These are phyloP conservation scores for Euphrasia confusa DNA, from an alignment of 257 asterid species.

Conservation along the genomic window DNA sequence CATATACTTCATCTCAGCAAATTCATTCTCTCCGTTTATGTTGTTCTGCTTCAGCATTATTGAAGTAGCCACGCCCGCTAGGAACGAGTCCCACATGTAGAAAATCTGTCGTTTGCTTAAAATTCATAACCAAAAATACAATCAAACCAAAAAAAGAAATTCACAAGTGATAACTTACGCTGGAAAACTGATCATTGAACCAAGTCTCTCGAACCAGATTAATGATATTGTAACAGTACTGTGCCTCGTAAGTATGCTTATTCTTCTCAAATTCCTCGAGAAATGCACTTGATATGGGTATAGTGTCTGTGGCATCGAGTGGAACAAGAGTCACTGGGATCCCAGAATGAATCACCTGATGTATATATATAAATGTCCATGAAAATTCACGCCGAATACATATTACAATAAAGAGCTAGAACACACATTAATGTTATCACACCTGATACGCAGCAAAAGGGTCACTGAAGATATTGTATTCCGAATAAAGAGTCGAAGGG, in stretches of 20 bases:
- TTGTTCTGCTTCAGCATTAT: slow-evolving; percentile 48
- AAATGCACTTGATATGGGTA: slow-evolving; percentile 50
- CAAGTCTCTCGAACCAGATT: slow-evolving; percentile 70
- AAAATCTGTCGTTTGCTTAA: slow-evolving; percentile 56
- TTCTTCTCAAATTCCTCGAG: slow-evolving; percentile 58
- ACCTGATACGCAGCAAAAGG: slow-evolving; percentile 97
- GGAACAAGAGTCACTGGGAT: slow-evolving; percentile 80
- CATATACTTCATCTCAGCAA: slow-evolving; percentile 75
- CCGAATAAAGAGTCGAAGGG: slow-evolving; percentile 71
- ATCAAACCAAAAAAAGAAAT: neutral
- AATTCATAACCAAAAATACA: neutral
- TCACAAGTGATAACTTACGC: slow-evolving; percentile 34
- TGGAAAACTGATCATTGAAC: slow-evolving; percentile 52
- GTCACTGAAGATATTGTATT: slow-evolving; percentile 75
- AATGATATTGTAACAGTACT: slow-evolving; percentile 74
- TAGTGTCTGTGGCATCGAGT: slow-evolving; percentile 86
- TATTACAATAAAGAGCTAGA: no score
- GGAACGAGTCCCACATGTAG: slow-evolving; percentile 86
- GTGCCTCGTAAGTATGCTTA: slow-evolving; percentile 74
- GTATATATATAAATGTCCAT: no score
- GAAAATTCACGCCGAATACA: no score
- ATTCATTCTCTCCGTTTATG: slow-evolving; percentile 58
- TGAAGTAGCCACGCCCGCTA: slow-evolving; percentile 83
- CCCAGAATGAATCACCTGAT: slow-evolving; percentile 80
- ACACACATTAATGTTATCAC: no score